phyloP scores from a whole-genome alignment of 352 stramenopile species.

The Phytophthora sp. region DNA sequence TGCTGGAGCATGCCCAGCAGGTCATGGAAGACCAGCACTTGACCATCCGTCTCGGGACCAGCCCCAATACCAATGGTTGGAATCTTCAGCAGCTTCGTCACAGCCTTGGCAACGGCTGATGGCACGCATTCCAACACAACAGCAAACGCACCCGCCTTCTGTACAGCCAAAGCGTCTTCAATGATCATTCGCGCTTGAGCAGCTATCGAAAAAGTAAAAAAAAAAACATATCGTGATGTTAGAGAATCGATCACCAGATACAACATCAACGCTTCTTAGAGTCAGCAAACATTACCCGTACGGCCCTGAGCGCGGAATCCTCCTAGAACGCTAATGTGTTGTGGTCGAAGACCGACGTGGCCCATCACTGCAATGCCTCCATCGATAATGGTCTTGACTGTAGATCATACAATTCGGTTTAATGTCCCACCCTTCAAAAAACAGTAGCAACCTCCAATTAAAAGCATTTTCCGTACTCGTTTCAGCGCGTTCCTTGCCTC shows the following conservation, averaged over 20 bases:
- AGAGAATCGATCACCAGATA: no score
- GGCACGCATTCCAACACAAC: conserved; percentile 90
- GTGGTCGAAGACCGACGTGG: conserved; percentile 97
- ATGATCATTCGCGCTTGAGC: conserved; percentile 91
- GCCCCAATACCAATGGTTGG: conserved; percentile 99
- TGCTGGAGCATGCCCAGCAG: conserved; percentile 98
- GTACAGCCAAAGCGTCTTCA: conserved; percentile 96
- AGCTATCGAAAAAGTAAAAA: conserved; percentile 36
- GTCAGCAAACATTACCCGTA: conserved; percentile 85
- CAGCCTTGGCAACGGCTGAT: conserved; percentile 89
- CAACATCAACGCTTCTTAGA: no score
- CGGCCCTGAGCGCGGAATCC: conserved; percentile 97
- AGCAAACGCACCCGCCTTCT: conserved; percentile 96
- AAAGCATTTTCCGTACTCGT: conserved; percentile 47
- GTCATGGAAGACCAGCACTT: conserved; percentile 99
- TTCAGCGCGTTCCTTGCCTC: conserved; percentile 82
- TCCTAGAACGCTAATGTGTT: conserved; percentile 95
- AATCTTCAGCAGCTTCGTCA: conserved; percentile 97
- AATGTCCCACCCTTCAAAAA: no score
- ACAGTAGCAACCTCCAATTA: background rate
- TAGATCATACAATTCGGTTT: conserved; percentile 1
- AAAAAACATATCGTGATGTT: background rate
- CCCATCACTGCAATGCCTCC: conserved; percentile 97
- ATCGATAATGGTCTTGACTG: conserved; percentile 77
- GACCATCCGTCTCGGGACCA: conserved; percentile 92